These are phyloP conservation scores for Rutstroemia sp. DNA, from an alignment of 2,329 filamentous ascomycete species.

Conservation along the genomic window DNA sequence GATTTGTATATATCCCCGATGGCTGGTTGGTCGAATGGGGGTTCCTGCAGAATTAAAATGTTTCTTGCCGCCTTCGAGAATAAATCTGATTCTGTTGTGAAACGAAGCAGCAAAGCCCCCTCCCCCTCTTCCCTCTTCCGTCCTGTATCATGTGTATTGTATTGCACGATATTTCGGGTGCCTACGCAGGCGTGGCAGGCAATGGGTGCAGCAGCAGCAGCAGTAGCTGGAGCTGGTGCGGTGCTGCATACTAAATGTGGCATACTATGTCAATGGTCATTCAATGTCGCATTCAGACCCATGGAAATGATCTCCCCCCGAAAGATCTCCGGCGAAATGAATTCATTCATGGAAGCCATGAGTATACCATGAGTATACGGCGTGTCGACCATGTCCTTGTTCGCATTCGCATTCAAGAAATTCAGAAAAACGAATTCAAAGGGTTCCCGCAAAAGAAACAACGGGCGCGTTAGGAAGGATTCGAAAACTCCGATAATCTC, in stretches of 20 bases:
- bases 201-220: background rate
- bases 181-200: background rate
- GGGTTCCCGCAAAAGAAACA: background rate
- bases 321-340: background rate
- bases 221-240: too few species aligned
- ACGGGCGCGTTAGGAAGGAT: background rate
- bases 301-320: constrained; percentile 1
- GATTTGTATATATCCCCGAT: background rate
- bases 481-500: background rate
- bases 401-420: background rate
- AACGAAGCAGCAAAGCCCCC: background rate
- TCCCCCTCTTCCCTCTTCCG: background rate
- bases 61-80: constrained; percentile 5
- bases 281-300: background rate
- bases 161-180: too few species aligned
- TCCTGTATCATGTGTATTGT: background rate
- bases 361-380: constrained; percentile 4
- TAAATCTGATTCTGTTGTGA: background rate
- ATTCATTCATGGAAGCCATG: background rate
- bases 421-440: background rate
- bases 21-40: background rate
- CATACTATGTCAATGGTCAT: background rate
- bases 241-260: background rate
- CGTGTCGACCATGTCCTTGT: background rate
- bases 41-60: constrained; percentile 3